These are phyloP conservation scores for Saraca asoca DNA, from an alignment of 331 rosid genomes.

Conservation along the genomic window DNA sequence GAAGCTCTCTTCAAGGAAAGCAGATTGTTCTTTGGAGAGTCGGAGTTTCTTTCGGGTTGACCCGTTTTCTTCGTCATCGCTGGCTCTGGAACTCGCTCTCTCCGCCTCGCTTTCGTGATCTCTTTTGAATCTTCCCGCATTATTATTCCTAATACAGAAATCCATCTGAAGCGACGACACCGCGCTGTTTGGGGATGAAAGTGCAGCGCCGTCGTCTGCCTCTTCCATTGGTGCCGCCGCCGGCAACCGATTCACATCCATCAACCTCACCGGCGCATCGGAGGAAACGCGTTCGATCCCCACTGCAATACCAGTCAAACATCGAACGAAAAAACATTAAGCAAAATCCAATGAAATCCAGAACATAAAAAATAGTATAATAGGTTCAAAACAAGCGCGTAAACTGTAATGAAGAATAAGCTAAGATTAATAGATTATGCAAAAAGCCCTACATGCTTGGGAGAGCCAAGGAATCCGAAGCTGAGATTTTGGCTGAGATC, in stretches of 20 bases:
- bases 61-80: conserved; percentile 88
- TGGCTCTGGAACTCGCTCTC: conserved; percentile 58
- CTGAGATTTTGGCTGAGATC: conserved; percentile 43
- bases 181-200: conserved; percentile 83
- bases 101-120: conserved; percentile 56
- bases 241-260: conserved; percentile 60
- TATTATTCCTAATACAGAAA: conserved; percentile 41
- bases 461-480: conserved; percentile 77
- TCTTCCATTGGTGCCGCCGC: conserved; percentile 37
- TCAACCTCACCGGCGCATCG: conserved; percentile 42
- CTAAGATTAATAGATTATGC: too few species aligned
- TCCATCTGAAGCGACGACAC: conserved; percentile 75
- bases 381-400: not conserved
- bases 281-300: conserved; percentile 48
- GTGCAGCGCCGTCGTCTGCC: conserved; percentile 50
- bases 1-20: conserved; percentile 90
- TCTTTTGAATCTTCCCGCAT: conserved; percentile 40
- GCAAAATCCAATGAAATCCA: conserved; percentile 7
- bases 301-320: conserved; percentile 32
- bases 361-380: not conserved
- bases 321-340: not conserved
- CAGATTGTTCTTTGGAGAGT: conserved; percentile 83
- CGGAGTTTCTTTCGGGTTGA: conserved; percentile 83
- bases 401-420: too few species aligned
- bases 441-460: conserved; percentile 53